Percentiles rank a stretch among this genome's conserved stretches.
Conservation (phyloP, 257 asterid species). For the Nemophila menziesii region DNA sequence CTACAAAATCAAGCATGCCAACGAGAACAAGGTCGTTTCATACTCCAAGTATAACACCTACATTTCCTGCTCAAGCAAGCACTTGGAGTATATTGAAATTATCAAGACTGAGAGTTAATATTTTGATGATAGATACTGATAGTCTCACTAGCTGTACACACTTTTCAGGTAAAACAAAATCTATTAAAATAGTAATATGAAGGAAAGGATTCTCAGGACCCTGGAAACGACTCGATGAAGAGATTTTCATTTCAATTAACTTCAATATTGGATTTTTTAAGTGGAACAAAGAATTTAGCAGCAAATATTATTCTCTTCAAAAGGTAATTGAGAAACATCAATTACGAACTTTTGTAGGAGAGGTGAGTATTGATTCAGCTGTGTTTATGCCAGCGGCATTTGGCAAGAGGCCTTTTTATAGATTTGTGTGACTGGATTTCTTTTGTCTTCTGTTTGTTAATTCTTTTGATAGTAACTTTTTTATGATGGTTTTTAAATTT, state of each 20-base stretch:
- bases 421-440: conserved; percentile 66
- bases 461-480: conserved; percentile 14
- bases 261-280: conserved; percentile 46
- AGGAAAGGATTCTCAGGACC: conserved; percentile 66
- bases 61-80: conserved; percentile 28
- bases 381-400: conserved; percentile 65
- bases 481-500: conserved; percentile 16
- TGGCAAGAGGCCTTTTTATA: conserved; percentile 77
- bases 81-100: conserved; percentile 21
- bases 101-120: conserved; percentile 34
- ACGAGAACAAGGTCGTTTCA: conserved; percentile 37
- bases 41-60: conserved; percentile 51
- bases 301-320: conserved; percentile 40
- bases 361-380: conserved; percentile 47
- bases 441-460: conserved; percentile 17
- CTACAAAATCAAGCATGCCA: conserved; percentile 62
- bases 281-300: conserved; percentile 64
- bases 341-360: conserved; percentile 35
- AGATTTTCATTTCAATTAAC: conserved; percentile 80
- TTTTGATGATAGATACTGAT: conserved; percentile 59
- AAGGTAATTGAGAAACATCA: conserved; percentile 37
- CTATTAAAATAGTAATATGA: conserved; percentile 64
- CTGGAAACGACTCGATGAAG: conserved; percentile 52
- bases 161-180: conserved; percentile 68
- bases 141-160: conserved; percentile 93